Base-by-base conservation (phyloP, 257 asterid species). In the Eucommia ulmoides region DNA sequence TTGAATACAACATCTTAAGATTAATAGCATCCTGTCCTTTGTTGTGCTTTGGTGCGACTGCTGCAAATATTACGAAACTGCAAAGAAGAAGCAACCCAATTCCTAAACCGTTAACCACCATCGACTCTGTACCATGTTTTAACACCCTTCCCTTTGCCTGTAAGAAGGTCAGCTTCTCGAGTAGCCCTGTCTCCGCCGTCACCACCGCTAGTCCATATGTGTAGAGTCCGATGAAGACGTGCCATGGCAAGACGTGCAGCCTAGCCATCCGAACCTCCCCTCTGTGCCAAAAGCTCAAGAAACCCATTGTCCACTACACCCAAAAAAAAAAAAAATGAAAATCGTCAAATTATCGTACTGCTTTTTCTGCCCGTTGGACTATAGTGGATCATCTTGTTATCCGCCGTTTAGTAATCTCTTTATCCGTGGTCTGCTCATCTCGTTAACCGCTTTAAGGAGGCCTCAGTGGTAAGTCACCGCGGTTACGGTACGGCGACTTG, bases 111-210 rank as follows among this genome's bases (percentile, higher is more conserved):
- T 87, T 87, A 9, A 87, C 93, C 23, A 87, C 47, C 12, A 65
- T 54, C 2, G 91, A 70, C 41, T 87, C 84, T 0, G 85, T 71
- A 64, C 77, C 49, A 8, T 76, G 83, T 56, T 63, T 87, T 23
- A 60, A 48, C 19, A 83, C 81, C 38, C 61, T 58, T 33, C 83
- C 85, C 38, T 52, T 66, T 8, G 77, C 65, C 62, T 88, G 91
- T 67, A 83, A 64, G 72, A 88, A 71, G 2, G 93, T 83, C 26
- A 83, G 33, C 74, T 88, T 83, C 38, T 88, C 95, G 20, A 81
- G 85, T 48, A 88, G 93, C 35, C 95, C 93, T 4, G 92, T 88
- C 60, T 83, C 93, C 1, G 95, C 93, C 38, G 97, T 81, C 20
- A 71, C 79, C 54, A 83, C 78, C 1, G 92, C 93, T 62, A 88